A percentile compares a stretch with the other conserved stretches of the same genome.
Conservation (phyloP, 805 yeast genomes). For the Clavispora asparagi region DNA sequence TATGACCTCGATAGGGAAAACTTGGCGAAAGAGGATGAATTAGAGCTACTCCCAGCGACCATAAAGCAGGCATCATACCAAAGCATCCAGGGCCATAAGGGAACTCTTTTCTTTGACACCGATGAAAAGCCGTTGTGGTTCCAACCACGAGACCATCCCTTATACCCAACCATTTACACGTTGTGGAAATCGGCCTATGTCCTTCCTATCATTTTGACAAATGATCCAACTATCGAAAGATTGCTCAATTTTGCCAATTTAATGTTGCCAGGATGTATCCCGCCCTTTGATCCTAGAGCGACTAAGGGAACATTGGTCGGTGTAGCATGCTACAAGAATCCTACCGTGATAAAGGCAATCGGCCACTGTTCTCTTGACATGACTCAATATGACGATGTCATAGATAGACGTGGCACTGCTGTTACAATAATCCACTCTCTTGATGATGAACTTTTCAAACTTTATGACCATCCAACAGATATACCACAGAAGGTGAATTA, state of each 20-base stretch:
- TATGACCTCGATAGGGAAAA: conserved; percentile 36
- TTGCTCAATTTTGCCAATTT: conserved; percentile 76
- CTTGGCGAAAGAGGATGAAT: conserved; percentile 38
- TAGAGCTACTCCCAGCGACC: conserved; percentile 43
- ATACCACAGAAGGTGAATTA: conserved; percentile 24
- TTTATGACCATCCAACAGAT: conserved; percentile 43
- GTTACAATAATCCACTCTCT: conserved; percentile 64
- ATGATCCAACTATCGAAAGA: conserved; percentile 64
- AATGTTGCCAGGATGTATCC: conserved; percentile 68
- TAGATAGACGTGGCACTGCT: conserved; percentile 74
- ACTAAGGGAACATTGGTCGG: conserved; percentile 62
- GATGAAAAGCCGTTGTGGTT: conserved; percentile 72
- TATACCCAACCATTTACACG: conserved; percentile 69
- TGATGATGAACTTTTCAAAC: conserved; percentile 57
- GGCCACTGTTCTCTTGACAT: conserved; percentile 57
- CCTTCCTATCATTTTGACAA: conserved; percentile 67
- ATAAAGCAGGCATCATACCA: conserved; percentile 62
- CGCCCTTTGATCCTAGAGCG: conserved; percentile 51
- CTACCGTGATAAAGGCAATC: conserved; percentile 64
- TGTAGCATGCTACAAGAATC: conserved; percentile 55
- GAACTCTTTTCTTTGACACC: conserved; percentile 61
- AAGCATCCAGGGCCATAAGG: conserved; percentile 46
- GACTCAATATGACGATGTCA: conserved; percentile 37
- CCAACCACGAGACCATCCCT: conserved; percentile 47
- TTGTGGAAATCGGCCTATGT: conserved; percentile 65